Percentiles rank a stretch among this genome's conserved stretches.
phyloP scores from a whole-genome alignment of 805 yeast species.

The Candida hungchunana region DNA sequence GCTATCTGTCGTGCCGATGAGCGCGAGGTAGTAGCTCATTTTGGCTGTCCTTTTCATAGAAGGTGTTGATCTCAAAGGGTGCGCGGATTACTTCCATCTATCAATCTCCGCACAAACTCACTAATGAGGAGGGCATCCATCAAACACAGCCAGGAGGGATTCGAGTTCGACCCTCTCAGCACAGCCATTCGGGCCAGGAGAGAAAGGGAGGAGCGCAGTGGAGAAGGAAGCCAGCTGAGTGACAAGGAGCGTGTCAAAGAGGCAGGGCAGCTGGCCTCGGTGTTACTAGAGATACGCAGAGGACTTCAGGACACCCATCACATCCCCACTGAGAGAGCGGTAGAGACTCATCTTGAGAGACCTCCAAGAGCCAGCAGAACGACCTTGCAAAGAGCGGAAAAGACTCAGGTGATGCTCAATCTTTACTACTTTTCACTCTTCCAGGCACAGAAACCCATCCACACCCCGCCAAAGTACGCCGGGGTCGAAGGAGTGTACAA shows the following conservation, averaged over 20 bases:
- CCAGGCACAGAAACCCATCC: constrained; percentile 17
- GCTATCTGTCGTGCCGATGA: constrained; percentile 80
- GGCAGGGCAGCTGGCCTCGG: constrained; percentile 36
- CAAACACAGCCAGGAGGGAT: constrained; percentile 15
- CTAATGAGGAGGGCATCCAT: constrained; percentile 11
- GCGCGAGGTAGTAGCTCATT: constrained; percentile 85
- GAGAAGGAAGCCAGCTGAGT: not conserved
- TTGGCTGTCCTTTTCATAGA: too few species aligned
- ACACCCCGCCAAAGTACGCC: constrained; percentile 18
- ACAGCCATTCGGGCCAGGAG: constrained; percentile 11
- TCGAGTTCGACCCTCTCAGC: constrained; percentile 26
- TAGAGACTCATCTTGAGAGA: constrained; percentile 16
- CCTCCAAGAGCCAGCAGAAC: constrained; percentile 26
- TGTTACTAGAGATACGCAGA: constrained; percentile 39
- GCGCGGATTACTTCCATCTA: too few species aligned
- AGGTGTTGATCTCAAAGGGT: too few species aligned
- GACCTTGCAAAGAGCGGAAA: constrained; percentile 44
- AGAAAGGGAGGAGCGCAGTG: constrained; percentile 11
- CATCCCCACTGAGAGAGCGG: constrained; percentile 20
- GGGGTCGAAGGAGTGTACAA: constrained; percentile 69
- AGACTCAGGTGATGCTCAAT: constrained; percentile 38
- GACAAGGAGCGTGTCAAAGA: constrained; percentile 24
- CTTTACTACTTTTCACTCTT: constrained; percentile 23
- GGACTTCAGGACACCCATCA: constrained; percentile 40
- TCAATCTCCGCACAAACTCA: not conserved